A percentile compares a stretch with the other conserved stretches of the same genome.
Evolutionary conservation across 345 rosid genomes (phyloP).

Genomic region (Salix arbutifolia): DNA sequence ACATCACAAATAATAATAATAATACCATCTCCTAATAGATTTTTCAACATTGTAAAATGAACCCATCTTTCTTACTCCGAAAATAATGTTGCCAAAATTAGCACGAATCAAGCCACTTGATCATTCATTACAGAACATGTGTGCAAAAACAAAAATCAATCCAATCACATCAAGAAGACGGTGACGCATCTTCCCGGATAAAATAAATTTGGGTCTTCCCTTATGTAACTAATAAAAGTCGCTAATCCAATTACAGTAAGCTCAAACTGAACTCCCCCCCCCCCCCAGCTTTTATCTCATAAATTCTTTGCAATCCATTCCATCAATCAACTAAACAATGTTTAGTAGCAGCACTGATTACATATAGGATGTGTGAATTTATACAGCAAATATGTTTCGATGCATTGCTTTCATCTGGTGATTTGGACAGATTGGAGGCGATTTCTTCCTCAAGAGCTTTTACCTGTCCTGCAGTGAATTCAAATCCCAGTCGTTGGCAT

Average conservation of each 20-base stretch:
- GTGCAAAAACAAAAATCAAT: too few species aligned
- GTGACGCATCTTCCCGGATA: neutral
- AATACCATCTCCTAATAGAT: neutral
- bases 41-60: neutral
- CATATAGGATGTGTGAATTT: neutral
- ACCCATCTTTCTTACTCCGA: neutral
- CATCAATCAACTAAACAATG: neutral
- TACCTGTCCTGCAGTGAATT: too few species aligned
- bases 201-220: too few species aligned
- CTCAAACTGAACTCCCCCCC: neutral
- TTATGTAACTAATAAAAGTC: neutral
- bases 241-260: neutral
- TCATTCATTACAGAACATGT: too few species aligned
- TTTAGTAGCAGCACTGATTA: neutral
- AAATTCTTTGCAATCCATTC: neutral
- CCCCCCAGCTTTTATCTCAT: neutral
- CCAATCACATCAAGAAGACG: neutral
- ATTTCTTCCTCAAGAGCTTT: too few species aligned
- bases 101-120: neutral
- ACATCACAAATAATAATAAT: neutral
- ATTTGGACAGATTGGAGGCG: too few species aligned
- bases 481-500: too few species aligned
- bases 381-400: too few species aligned
- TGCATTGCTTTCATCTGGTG: too few species aligned
- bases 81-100: neutral